These are phyloP conservation scores for Umbilicus rupestris DNA, from an alignment of 164 flowering plant species.

Conservation along the genomic window DNA sequence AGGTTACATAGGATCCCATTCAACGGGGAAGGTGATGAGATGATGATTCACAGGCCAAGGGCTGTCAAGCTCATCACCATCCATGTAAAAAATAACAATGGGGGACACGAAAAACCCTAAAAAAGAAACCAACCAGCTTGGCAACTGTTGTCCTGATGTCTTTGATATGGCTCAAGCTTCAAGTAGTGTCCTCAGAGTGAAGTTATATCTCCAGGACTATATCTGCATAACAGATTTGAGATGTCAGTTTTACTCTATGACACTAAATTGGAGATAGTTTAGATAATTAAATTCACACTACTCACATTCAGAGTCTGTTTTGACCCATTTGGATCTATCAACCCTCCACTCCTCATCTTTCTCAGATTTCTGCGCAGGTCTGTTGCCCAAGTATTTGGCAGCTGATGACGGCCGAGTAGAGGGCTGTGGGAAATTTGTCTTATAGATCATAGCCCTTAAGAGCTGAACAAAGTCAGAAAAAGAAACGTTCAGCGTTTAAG, in stretches of 20 bases:
- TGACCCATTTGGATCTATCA: constrained; percentile 72
- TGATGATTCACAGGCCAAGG: too few relatives aligned
- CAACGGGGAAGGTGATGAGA: too few relatives aligned
- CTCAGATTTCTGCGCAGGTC: constrained; percentile 15
- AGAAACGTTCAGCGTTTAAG: too few relatives aligned
- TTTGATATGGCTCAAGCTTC: background rate
- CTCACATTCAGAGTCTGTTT: constrained; percentile 90
- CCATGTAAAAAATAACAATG: background rate
- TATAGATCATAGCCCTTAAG: constrained; percentile 56
- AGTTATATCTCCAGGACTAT: constrained; percentile 37
- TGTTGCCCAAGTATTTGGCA: constrained; percentile 41
- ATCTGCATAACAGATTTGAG: constrained; percentile 32
- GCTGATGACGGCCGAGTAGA: constrained; percentile 28
- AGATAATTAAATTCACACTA: background rate
- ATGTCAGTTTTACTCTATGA: background rate
- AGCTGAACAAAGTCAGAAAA: constrained; percentile 29
- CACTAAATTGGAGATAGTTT: background rate
- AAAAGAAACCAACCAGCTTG: background rate
- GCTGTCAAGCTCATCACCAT: too few relatives aligned
- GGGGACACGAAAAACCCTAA: background rate
- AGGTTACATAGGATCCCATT: too few relatives aligned
- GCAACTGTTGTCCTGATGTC: background rate
- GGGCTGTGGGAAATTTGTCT: constrained; percentile 48
- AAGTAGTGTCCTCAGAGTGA: background rate
- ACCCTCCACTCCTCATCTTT: constrained; percentile 26